Percentiles rank a stretch among this genome's conserved stretches.
Evolutionary conservation across 2,329 filamentous ascomycete genomes (phyloP).

Genomic region (Zelopaecilomyces penicillatus): DNA sequence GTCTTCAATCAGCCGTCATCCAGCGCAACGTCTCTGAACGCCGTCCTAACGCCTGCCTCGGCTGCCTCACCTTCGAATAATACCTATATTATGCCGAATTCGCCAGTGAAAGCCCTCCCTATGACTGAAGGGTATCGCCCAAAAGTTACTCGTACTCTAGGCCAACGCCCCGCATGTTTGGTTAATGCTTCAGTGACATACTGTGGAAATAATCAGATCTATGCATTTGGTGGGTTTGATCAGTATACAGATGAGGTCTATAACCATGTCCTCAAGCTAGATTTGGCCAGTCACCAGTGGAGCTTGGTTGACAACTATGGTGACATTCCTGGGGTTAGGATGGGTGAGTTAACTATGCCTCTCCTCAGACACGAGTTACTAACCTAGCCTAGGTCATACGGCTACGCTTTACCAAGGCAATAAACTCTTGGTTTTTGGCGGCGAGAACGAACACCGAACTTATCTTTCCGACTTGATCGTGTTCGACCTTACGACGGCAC

Average conservation of each 20-base stretch:
- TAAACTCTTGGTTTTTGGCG: slow-evolving; percentile 94
- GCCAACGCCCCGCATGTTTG: slow-evolving; percentile 80
- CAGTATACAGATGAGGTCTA: slow-evolving; percentile 99
- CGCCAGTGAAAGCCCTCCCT: slow-evolving; percentile 59
- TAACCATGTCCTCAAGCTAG: slow-evolving; percentile 88
- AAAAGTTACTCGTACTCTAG: slow-evolving; percentile 69
- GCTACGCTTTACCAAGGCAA: slow-evolving; percentile 88
- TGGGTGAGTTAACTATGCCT: slow-evolving; percentile 70
- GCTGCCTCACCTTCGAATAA: slow-evolving; percentile 42
- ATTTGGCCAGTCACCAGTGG: slow-evolving; percentile 85
- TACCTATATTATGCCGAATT: slow-evolving; percentile 87
- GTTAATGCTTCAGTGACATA: slow-evolving; percentile 99
- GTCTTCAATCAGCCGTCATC: slow-evolving; percentile 20
- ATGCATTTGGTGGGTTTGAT: slow-evolving; percentile 96
- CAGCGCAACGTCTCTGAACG: slow-evolving; percentile 15
- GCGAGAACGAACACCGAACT: slow-evolving; percentile 94
- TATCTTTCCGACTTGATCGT: slow-evolving; percentile 94
- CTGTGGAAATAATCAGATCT: slow-evolving; percentile 94
- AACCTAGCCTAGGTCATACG: slow-evolving; percentile 64
- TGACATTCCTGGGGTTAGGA: slow-evolving; percentile 91
- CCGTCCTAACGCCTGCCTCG: slow-evolving; percentile 13
- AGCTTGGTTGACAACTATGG: slow-evolving; percentile 96
- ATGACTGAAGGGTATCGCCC: slow-evolving; percentile 72
- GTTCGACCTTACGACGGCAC: slow-evolving; percentile 86
- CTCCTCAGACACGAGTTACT: background rate